Evolutionary conservation across 2,329 filamentous ascomycete genomes (phyloP).

Genomic region (Coniella lustricola): DNA sequence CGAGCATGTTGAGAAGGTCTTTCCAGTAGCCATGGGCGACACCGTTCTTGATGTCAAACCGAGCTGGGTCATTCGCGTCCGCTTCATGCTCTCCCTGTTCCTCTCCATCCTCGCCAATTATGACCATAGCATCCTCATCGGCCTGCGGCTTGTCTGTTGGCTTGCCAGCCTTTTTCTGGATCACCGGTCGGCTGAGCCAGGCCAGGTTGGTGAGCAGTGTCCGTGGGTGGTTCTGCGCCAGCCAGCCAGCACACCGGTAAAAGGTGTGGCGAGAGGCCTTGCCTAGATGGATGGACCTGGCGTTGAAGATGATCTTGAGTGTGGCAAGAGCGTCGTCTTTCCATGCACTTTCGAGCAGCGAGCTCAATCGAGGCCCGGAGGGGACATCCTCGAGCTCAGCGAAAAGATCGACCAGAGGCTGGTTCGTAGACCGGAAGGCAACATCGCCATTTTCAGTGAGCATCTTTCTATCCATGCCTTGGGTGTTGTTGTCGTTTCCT

Average conservation of each 20-base stretch:
- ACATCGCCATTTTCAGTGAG: slow-evolving; percentile 46
- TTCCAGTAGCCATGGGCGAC: slow-evolving; percentile 58
- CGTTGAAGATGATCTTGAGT: slow-evolving; percentile 54
- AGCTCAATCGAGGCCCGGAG: slow-evolving; percentile 28
- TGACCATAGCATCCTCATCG: slow-evolving; percentile 28
- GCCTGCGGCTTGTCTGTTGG: slow-evolving; percentile 1
- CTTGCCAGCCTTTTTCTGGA: slow-evolving; percentile 41
- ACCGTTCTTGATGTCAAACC: slow-evolving; percentile 38
- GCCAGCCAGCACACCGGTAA: slow-evolving; percentile 50
- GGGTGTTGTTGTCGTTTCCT: too few species aligned
- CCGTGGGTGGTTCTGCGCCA: slow-evolving; percentile 45
- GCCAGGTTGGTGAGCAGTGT: slow-evolving; percentile 46
- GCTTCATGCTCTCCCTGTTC: slow-evolving; percentile 17
- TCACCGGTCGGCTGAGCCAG: slow-evolving; percentile 49
- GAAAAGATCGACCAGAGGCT: slow-evolving; percentile 47
- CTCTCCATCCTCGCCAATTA: slow-evolving; percentile 22
- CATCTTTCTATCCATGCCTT: slow-evolving; percentile 35
- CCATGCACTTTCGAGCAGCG: slow-evolving; percentile 44
- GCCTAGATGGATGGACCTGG: slow-evolving; percentile 54
- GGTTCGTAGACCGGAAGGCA: slow-evolving; percentile 38
- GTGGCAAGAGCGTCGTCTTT: slow-evolving; percentile 38
- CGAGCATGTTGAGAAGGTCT: slow-evolving; percentile 51
- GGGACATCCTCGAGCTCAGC: slow-evolving; percentile 39
- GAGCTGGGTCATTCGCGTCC: slow-evolving; percentile 29
- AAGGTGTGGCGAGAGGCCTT: slow-evolving; percentile 44